Evolutionary conservation across 768 basidiomycete genomes (phyloP).

Genomic region (Russula compacta): DNA sequence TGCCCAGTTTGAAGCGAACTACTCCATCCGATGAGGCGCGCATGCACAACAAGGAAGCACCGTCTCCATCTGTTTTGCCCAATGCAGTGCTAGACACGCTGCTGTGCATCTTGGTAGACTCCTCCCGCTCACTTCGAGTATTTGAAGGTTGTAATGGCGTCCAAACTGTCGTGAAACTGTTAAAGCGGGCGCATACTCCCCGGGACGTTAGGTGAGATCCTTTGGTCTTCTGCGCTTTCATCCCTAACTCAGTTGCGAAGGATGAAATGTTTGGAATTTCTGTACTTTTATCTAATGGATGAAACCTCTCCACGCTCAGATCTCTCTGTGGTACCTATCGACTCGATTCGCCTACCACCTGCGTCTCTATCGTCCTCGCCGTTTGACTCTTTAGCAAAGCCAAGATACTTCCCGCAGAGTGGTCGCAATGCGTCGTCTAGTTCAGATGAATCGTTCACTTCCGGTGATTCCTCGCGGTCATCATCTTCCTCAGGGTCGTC

Average conservation of each 20-base stretch:
- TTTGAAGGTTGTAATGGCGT: constrained; percentile 77
- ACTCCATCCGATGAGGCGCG: constrained; percentile 25
- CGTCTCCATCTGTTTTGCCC: constrained; percentile 14
- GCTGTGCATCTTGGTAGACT: constrained; percentile 83
- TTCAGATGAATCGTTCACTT: constrained; percentile 20
- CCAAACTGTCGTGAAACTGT: constrained; percentile 74
- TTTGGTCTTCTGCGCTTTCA: neutral
- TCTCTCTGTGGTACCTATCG: constrained; percentile 14
- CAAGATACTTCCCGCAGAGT: constrained; percentile 12
- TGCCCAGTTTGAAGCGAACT: constrained; percentile 14
- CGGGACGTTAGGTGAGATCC: constrained; percentile 70
- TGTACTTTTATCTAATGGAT: constrained; percentile 91
- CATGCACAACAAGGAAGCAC: constrained; percentile 1
- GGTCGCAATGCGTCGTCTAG: constrained; percentile 18
- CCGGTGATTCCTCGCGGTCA: constrained; percentile 11
- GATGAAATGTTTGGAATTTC: constrained; percentile 93
- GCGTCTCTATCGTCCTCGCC: constrained; percentile 27
- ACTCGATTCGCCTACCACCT: constrained; percentile 33
- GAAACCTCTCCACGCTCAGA: constrained; percentile 40
- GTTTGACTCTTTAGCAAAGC: constrained; percentile 20
- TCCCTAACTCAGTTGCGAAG: constrained; percentile 31
- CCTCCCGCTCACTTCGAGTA: constrained; percentile 57
- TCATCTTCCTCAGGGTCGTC: constrained; percentile 20
- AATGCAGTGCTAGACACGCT: constrained; percentile 76
- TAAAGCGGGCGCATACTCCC: constrained; percentile 81